Evolutionary conservation across 805 yeast species (phyloP).

Genomic region (Lachancea nothofagi): DNA sequence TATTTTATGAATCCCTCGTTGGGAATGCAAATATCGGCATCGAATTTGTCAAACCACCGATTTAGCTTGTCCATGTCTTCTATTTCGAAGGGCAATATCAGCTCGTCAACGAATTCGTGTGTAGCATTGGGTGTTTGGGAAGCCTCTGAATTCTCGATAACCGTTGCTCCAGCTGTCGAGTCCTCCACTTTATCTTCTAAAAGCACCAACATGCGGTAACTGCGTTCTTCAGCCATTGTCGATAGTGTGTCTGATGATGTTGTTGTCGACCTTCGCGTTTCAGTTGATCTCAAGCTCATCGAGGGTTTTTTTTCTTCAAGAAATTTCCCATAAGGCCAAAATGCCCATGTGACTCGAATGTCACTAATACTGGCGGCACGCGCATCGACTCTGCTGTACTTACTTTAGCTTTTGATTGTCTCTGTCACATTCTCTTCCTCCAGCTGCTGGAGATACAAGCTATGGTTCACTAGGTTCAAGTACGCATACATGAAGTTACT

Average conservation of each 20-base stretch:
- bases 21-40: slow-evolving; percentile 33
- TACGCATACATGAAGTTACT: slow-evolving; percentile 98
- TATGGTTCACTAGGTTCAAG: slow-evolving; percentile 89
- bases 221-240: slow-evolving; percentile 19
- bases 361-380: no score
- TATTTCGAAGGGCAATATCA: slow-evolving; percentile 26
- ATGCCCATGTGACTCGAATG: no score
- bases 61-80: slow-evolving; percentile 32
- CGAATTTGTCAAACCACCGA: slow-evolving; percentile 35
- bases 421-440: slow-evolving; percentile 30
- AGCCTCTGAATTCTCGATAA: slow-evolving; percentile 1
- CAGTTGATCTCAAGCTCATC: slow-evolving; percentile 12
- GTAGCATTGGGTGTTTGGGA: slow-evolving; percentile 17
- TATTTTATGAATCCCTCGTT: slow-evolving; percentile 36
- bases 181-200: slow-evolving; percentile 23
- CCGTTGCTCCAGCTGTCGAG: slow-evolving; percentile 5
- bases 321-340: no score
- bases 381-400: no score
- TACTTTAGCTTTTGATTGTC: slow-evolving; percentile 11
- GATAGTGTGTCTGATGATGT: slow-evolving; percentile 1
- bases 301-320: slow-evolving; percentile 5
- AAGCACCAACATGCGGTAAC: slow-evolving; percentile 29
- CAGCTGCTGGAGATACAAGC: slow-evolving; percentile 65
- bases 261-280: no score
- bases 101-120: slow-evolving; percentile 33